Base-by-base conservation (phyloP, 495 filamentous ascomycete species). In the Penicillium angulare region DNA sequence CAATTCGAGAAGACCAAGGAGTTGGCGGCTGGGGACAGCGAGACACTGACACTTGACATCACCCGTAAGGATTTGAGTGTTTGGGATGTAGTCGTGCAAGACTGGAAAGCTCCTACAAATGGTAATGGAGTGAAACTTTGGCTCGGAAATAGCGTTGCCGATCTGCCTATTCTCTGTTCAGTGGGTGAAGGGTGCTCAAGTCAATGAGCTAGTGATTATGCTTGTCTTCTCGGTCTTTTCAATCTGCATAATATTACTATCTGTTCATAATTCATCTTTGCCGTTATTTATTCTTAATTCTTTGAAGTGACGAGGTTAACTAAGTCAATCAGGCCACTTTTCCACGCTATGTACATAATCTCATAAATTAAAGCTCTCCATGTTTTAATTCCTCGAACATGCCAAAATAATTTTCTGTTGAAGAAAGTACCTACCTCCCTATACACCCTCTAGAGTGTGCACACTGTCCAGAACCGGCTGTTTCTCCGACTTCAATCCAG, bases 1-100 rank as follows among this genome's bases (percentile, higher is more conserved):
- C 87, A 87, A n/a, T 95, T 96, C 57, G 87, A 85, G 57, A 95
- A 95, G 66, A 76, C 69, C 63, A 80, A 85, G 7, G 73, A 72
- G 18, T 63, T 95, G 20, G 72, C 81, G 17, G 73, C 84, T 0
- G 84, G 86, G 3, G 79, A 90, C 69, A 86, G 68, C 42, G 64
- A 79, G 61, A 67, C 60, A 7, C 53, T 89, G 13, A 67, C 57
- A 29, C 56, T 89, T 50, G 56, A 66, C n/a, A 52, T 90, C 10
- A 84, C 80, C 44, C 68, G 86, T 43, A 83, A 80, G 61, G 87
- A 89, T 60, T 42, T 90, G 9, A 88, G 85, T 54, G 78, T 87
- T 10, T 90, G 87, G 87, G 84, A 89, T 67, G 77, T 82, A n/a
- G 69, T 59, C 42, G 56, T 65, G 42, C 87, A 90, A 73, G 79